These are phyloP conservation scores for Debaryomyces fabryi DNA, from an alignment of 1,139 yeast species.

Conservation along the genomic window DNA sequence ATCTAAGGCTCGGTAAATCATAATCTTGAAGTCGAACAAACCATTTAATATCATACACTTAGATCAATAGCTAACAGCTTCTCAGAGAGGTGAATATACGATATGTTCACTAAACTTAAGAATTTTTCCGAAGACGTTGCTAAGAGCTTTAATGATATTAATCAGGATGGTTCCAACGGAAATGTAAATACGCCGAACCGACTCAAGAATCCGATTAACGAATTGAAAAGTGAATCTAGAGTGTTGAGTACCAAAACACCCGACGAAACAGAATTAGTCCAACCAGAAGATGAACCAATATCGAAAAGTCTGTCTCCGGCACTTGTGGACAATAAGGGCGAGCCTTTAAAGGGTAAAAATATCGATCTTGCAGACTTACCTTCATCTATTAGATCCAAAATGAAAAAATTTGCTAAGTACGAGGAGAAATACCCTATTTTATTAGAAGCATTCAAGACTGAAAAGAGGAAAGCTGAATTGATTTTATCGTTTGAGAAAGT, in stretches of 20 bases:
- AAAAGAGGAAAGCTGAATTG: constrained; percentile 67
- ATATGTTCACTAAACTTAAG: constrained; percentile 46
- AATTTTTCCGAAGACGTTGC: constrained; percentile 61
- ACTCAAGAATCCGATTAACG: constrained; percentile 27
- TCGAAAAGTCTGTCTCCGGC: constrained; percentile 1
- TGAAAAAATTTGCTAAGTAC: constrained; percentile 80
- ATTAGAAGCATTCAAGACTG: constrained; percentile 80
- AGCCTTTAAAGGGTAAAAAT: neutral
- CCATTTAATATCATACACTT: neutral
- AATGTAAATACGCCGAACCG: constrained; percentile 10
- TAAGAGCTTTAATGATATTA: constrained; percentile 42
- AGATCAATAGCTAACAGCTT: neutral
- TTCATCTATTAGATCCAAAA: constrained; percentile 56
- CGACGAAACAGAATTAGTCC: constrained; percentile 43
- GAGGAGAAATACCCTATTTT: constrained; percentile 87
- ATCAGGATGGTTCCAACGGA: constrained; percentile 19
- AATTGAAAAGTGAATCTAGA: constrained; percentile 36
- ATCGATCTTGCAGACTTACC: constrained; percentile 50
- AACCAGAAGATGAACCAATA: constrained; percentile 45
- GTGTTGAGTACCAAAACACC: constrained; percentile 47
- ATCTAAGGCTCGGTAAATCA: neutral
- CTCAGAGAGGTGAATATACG: neutral
- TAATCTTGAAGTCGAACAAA: neutral
- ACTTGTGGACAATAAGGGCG: neutral
- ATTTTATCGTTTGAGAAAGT: constrained; percentile 70